Base-by-base conservation (phyloP, 2,329 filamentous ascomycete genomes). In the Penicillium sp. region DNA sequence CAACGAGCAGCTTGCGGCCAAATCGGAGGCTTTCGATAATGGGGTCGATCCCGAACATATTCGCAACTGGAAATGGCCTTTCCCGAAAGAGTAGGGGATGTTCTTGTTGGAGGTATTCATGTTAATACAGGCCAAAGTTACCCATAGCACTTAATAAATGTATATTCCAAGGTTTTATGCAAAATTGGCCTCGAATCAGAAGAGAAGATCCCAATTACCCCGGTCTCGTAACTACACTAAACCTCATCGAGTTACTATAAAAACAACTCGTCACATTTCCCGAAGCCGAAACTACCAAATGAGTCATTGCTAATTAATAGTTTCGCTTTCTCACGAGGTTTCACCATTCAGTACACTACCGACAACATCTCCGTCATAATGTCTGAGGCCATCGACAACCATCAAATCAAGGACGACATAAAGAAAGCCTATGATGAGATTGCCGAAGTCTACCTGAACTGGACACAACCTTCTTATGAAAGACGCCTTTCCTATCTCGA, bases 31-130 rank as follows among this genome's bases (percentile, higher is more conserved):
- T 0, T 88, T 81, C 59, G 83, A 87, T 72, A 75, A 76, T 43
- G 86, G 86, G 19, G 70, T 87, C 58, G 86, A 90, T 68, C 83
- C 84, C 2, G 72, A 80, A 31, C 76, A 79, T 62, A 75, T 85
- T 60, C 80, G 76, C 45, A 74, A 82, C 49, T 88, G 84, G 84
- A 75, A 68, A 8, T 88, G 84, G 84, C 76, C 80, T 10, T 75
- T 59, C 51, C 40, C 58, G 2, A 58, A 45, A 29, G 45, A 55
- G 35, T 47, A 42, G 24, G 3, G 26, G 22, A 7, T 6, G 3
- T 19, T 19, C 7, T 17, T n/a, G 24, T 32, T 29, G 19, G 6
- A 10, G 5, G 26, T 19, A 26, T 21, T 21, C 21, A 21, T 9
- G 12, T 13, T 31, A 24, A 37, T 37, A 13, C 12, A 37, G 12